phyloP scores from a whole-genome alignment of 306 rosid species.

The Astragalus glycyphyllos region DNA sequence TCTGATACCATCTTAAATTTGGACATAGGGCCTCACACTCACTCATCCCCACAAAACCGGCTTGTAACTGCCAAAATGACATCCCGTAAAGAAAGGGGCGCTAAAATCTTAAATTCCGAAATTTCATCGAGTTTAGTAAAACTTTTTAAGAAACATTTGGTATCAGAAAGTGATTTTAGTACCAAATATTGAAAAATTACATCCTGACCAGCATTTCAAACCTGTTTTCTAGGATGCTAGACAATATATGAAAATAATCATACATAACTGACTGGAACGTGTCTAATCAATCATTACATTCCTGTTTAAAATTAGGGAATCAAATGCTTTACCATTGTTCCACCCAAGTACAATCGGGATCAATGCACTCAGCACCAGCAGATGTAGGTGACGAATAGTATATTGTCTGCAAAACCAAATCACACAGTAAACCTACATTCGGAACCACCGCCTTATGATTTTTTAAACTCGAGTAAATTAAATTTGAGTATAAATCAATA shows the following conservation, averaged over 20 bases:
- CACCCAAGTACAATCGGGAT: slow-evolving; percentile 90
- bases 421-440: slow-evolving; percentile 29
- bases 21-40: too few relatives aligned
- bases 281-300: slow-evolving; percentile 5
- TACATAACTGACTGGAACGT: slow-evolving; percentile 11
- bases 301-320: slow-evolving; percentile 18
- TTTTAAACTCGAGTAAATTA: not conserved
- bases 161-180: not conserved
- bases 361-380: slow-evolving; percentile 98
- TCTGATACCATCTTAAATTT: too few relatives aligned
- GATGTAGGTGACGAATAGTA: slow-evolving; percentile 87
- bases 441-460: not conserved
- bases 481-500: slow-evolving; percentile 7
- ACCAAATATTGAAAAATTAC: slow-evolving; percentile 8
- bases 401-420: slow-evolving; percentile 74
- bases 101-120: too few relatives aligned
- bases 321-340: slow-evolving; percentile 81
- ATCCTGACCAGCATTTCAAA: slow-evolving; percentile 23
- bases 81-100: too few relatives aligned
- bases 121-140: too few relatives aligned
- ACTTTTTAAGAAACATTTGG: slow-evolving; percentile 3
- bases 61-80: too few relatives aligned
- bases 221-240: slow-evolving; percentile 4
- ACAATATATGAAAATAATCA: not conserved
- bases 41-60: too few relatives aligned